A percentile compares a stretch with the other conserved stretches of the same genome.
Evolutionary conservation across 768 basidiomycete species (phyloP).

Genomic region (Boletus subparvulus): DNA sequence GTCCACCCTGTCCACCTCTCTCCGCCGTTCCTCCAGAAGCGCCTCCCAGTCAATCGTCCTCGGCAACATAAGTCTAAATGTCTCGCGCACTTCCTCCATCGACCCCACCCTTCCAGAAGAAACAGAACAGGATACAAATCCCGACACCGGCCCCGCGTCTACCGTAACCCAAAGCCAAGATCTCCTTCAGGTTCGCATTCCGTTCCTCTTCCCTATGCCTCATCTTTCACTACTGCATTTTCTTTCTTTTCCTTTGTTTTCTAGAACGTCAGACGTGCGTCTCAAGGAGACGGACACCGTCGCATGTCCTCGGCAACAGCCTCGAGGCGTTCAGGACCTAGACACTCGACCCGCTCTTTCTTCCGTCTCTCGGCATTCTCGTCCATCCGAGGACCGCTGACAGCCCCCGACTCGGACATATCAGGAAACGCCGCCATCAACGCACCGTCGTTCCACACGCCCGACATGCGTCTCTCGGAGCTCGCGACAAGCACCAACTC

Average conservation of each 20-base stretch:
- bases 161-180: slow-evolving; percentile 29
- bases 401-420: background rate
- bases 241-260: background rate
- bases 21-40: slow-evolving; percentile 22
- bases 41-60: slow-evolving; percentile 27
- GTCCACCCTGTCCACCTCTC: slow-evolving; percentile 17
- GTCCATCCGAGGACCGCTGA: background rate
- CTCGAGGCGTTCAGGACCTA: slow-evolving; percentile 16
- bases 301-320: slow-evolving; percentile 22
- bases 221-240: background rate
- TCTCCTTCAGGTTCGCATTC: slow-evolving; percentile 27
- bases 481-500: slow-evolving; percentile 3
- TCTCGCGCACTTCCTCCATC: slow-evolving; percentile 21
- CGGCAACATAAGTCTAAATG: slow-evolving; percentile 25
- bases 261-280: slow-evolving; percentile 24
- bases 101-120: slow-evolving; percentile 17
- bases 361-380: slow-evolving; percentile 28
- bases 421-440: background rate
- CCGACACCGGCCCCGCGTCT: slow-evolving; percentile 4
- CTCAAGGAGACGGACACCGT: slow-evolving; percentile 17
- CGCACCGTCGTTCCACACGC: slow-evolving; percentile 5
- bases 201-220: background rate
- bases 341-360: slow-evolving; percentile 11
- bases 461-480: slow-evolving; percentile 19
- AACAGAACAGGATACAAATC: slow-evolving; percentile 6